Base-by-base conservation (phyloP, 2,329 filamentous ascomycete genomes). In the Paraconiothyrium brasiliense region DNA sequence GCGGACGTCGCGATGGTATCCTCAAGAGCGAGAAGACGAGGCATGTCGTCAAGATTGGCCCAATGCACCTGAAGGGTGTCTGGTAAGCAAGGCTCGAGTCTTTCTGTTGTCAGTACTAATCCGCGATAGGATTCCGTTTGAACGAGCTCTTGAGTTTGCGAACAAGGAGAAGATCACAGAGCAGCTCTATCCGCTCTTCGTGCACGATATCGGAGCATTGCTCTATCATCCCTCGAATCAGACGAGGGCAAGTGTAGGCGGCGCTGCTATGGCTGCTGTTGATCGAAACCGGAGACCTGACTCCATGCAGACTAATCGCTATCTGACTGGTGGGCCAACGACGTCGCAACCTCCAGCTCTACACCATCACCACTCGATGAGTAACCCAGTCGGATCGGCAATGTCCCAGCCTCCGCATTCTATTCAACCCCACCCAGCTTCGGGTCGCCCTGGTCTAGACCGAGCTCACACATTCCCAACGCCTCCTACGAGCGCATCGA, bases 91-190 rank as follows among this genome's bases (percentile, higher is more conserved):
- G 10, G 27, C 10, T 13, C 7, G 16, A 24, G 39, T 10, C 24
- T 6, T 7, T 16, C n/a, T 41, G 10, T 20, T 13, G 30, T 10
- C 48, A n/a, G 4, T 14, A 27, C 62, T 72, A 55, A 73, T 58
- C 27, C 8, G 8, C 6, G 10, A 20, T 70, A 97, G 94, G 94
- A 99, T 99, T 73, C 95, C 95, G 1, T 98, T 97, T 72, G 95
- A 98, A 71, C 90, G 95, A 68, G 95, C 95, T n/a, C 83, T 99
- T 57, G 95, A 98, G 73, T 98, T 99, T 77, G 95, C 95, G 67
- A 99, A 99, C 84, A 98, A 97, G 85, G 95, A 99, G 81, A 98
- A 98, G 83, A 99, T 98, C 67, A 98, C 95, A 0, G 94, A 98
- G 80, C 84, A 94, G 51, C 83, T 98, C 58, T 99, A 98, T 79